Base-by-base conservation (phyloP, 2,329 filamentous ascomycete species). In the Colletotrichum horii region DNA sequence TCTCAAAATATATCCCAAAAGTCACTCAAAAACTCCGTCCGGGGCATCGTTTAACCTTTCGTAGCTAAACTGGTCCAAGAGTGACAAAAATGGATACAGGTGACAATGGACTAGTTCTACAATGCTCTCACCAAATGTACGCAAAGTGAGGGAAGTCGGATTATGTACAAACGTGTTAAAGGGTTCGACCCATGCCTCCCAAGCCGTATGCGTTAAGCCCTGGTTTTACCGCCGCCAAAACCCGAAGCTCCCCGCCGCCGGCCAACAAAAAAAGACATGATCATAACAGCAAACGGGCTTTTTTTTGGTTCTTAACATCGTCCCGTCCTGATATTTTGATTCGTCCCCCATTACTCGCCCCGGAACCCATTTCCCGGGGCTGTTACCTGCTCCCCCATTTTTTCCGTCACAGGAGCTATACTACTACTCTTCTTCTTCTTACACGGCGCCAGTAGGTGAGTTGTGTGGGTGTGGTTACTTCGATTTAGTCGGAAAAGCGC, bases 141-240 rank as follows among this genome's bases (percentile, higher is more conserved):
- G 73, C 48, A 74, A 48, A 74, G 64, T 76, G 74, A 74, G 74
- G 65, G 70, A 76, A 76, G 74, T 76, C 64, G 70, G 64, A 61
- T 64, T 76, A 76, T 76, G 64, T 76, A 74, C 74, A 76, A 74
- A 36, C 71, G 52, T 64, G 28, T 22, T 36, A 62, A 7, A 48
- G 70, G 66, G 36, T 64, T 75, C 64, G 36, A 60, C 34, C 58
- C 43, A 32, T 69, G 74, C 70, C 64, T 76, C 58, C 64, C 70
- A 66, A 32, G 70, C 64, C 58, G 64, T 74, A 60, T 32, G 58
- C 24, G 58, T 32, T 52, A 30, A 72, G 73, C 73, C 69, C 43
- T 72, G 61, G 55, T 32, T 32, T 32, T 28, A 66, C 66, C 64
- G 58, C 62, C 32, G 38, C 52, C 66, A 68, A 30, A 22, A 65